These are phyloP conservation scores for Rhododendron henanense DNA, from an alignment of 148 eudicot genomes.

Conservation along the genomic window DNA sequence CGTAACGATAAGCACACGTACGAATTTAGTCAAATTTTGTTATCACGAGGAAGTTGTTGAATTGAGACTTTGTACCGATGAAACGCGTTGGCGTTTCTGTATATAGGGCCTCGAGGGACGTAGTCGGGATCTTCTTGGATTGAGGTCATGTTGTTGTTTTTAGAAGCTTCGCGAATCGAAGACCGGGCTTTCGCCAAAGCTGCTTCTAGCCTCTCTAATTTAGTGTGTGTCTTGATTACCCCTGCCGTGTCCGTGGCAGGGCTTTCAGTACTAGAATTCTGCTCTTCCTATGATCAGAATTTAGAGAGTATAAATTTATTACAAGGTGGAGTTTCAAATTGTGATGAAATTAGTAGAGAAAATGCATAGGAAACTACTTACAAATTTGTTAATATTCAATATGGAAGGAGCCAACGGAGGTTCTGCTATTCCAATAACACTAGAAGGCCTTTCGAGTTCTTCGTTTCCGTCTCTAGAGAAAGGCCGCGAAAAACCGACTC, in stretches of 20 bases:
- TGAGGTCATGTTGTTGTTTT: constrained; percentile 22
- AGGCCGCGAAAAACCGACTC: not conserved
- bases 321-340: not conserved
- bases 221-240: constrained; percentile 5
- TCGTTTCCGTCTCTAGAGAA: not conserved
- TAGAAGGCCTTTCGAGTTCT: not conserved
- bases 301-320: not conserved
- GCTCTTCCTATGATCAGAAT: constrained; percentile 2
- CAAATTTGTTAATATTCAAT: not conserved
- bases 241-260: not conserved
- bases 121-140: constrained; percentile 26
- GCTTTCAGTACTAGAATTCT: not conserved
- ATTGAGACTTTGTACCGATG: constrained; percentile 25
- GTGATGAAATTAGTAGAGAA: not conserved
- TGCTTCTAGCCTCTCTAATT: constrained; percentile 20
- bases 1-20: not conserved
- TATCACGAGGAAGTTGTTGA: not conserved
- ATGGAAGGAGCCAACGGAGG: not conserved
- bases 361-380: constrained; percentile 1
- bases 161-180: constrained; percentile 26
- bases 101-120: constrained; percentile 41
- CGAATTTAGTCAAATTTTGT: not conserved
- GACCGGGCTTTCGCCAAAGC: constrained; percentile 31
- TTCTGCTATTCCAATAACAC: not conserved
- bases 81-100: constrained; percentile 36